These are phyloP conservation scores for Porodaedalea pini DNA, from an alignment of 1,284 basidiomycete species.

Conservation along the genomic window DNA sequence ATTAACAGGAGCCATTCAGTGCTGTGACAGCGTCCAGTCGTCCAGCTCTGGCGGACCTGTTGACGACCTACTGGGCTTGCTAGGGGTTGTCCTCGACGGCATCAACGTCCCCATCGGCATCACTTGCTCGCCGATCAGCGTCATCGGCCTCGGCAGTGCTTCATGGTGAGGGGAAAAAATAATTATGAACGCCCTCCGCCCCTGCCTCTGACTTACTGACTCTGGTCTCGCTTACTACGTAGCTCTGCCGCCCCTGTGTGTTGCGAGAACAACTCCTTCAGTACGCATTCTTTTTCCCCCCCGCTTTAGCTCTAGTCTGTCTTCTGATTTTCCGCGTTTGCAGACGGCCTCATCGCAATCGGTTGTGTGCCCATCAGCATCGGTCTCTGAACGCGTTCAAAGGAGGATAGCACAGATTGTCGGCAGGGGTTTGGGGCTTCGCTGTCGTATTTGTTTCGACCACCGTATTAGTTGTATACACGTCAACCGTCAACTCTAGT, in stretches of 20 bases:
- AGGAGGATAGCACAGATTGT: not conserved
- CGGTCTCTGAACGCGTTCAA: slow-evolving; percentile 14
- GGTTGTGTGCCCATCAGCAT: slow-evolving; percentile 26
- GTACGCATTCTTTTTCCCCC: slow-evolving; percentile 22
- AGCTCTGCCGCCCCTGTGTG: slow-evolving; percentile 36
- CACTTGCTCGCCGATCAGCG: slow-evolving; percentile 32
- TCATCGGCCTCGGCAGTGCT: slow-evolving; percentile 29
- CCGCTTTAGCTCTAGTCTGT: not conserved
- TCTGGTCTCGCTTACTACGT: not conserved
- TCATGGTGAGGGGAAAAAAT: slow-evolving; percentile 15
- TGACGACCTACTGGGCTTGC: slow-evolving; percentile 27
- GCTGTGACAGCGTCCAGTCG: slow-evolving; percentile 30
- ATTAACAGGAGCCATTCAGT: slow-evolving; percentile 30
- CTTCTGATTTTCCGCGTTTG: not conserved
- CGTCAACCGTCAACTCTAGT: not conserved
- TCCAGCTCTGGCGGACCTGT: slow-evolving; percentile 23
- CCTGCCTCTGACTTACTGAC: not conserved
- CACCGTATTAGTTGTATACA: not conserved
- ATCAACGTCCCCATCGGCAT: slow-evolving; percentile 31
- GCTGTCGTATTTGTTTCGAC: not conserved
- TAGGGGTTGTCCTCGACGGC: slow-evolving; percentile 30
- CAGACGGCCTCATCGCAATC: slow-evolving; percentile 23
- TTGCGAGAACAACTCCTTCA: slow-evolving; percentile 38
- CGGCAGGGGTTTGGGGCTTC: not conserved
- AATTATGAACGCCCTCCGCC: not conserved